Evolutionary conservation across 2,329 filamentous ascomycete species (phyloP), one percentile per base, ranked within the genome.

Genomic region (Byssoonygena ceratinophila): DNA sequence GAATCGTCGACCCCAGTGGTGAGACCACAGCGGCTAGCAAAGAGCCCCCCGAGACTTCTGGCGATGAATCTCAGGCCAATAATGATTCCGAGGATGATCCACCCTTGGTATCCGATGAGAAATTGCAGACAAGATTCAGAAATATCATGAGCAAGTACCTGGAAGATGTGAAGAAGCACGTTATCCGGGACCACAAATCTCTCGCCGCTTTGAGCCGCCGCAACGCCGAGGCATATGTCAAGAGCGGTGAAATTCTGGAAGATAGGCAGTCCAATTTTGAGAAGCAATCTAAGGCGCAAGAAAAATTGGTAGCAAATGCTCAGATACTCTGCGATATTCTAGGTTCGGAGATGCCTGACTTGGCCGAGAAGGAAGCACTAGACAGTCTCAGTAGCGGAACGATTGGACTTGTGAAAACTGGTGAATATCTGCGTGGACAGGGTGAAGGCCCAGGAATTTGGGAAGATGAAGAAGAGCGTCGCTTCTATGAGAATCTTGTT

Each of bases 171-270:
- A 95, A 94, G 64, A 75, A 78, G 14, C 92, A 97, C 63, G 77
- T 98, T 27, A 68, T 90, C 27, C 84, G 87, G n/a, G 89, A 97
- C 61, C 92, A 98, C 66, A 92, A 94, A 67, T 84, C 85, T 37
- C 83, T 98, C 37, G 80, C 83, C 50, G 82, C 80, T 23, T 92
- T 98, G 70, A 88, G 87, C 51, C 87, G 89, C 57, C 89, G 91
- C 60, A 98, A 98, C 69, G 91, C 92, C 0, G 92, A 98, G 68
- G 92, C 91, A 4, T 98, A 98, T 62, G 91, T 98, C 61, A 96
- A 96, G 64, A 97, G 92, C 34, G 92, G 92, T 1, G 92, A 98
- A 65, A 91, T 98, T 4, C 97, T 98, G 58, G 92, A 98, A 66
- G 92, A 98, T 64, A 85, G 92, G 47, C 92, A 98, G 66, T 81